These are phyloP conservation scores for Chalciporus chontae DNA, from an alignment of 768 basidiomycete genomes.

Conservation along the genomic window DNA sequence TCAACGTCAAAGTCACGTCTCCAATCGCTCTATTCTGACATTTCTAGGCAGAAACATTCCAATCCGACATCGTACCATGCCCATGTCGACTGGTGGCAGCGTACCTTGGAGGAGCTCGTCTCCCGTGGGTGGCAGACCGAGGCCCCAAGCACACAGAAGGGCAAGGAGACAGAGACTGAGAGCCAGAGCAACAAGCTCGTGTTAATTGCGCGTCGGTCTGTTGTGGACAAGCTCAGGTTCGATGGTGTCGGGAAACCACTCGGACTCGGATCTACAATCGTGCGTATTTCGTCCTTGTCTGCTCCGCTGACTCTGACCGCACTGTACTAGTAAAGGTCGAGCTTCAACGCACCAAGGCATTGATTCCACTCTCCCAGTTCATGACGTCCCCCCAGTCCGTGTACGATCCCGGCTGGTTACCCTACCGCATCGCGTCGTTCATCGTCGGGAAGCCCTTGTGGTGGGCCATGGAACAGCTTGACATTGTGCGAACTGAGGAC, in stretches of 20 bases:
- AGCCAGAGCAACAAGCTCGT: conserved; percentile 50
- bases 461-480: conserved; percentile 85
- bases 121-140: conserved; percentile 49
- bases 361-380: conserved; percentile 55
- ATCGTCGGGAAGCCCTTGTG: conserved; percentile 76
- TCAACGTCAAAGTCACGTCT: conserved; percentile 46
- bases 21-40: conserved; percentile 84
- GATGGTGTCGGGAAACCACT: conserved; percentile 76
- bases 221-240: conserved; percentile 59
- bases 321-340: conserved; percentile 65
- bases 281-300: conserved; percentile 40
- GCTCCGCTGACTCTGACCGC: conserved; percentile 21
- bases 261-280: conserved; percentile 66
- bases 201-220: conserved; percentile 48
- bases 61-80: conserved; percentile 81
- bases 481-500: conserved; percentile 62
- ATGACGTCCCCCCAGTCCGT: conserved; percentile 54
- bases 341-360: conserved; percentile 41
- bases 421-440: conserved; percentile 64
- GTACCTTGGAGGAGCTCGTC: conserved; percentile 59
- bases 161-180: conserved; percentile 10
- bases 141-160: conserved; percentile 9
- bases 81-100: conserved; percentile 87
- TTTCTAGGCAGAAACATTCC: conserved; percentile 76
- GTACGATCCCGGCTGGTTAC: conserved; percentile 66